Percentiles rank a stretch among this genome's conserved stretches.
These are phyloP conservation scores for Diaporthe capsici DNA, from an alignment of 2,329 filamentous ascomycete species.

Conservation along the genomic window DNA sequence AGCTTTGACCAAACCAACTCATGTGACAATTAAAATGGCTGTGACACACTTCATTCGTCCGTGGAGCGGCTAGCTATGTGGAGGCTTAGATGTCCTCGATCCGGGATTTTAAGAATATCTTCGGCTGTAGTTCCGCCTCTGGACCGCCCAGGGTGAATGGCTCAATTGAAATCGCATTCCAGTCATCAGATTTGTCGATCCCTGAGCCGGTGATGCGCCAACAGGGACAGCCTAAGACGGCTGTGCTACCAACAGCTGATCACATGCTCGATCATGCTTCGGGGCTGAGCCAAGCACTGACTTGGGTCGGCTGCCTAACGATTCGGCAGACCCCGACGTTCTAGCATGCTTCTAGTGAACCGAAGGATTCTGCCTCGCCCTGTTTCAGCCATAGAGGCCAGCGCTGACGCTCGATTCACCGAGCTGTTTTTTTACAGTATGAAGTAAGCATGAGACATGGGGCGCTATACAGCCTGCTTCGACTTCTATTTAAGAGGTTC, in stretches of 20 bases:
- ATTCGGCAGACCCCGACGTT: background rate
- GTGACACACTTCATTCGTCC: background rate
- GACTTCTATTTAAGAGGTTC: background rate
- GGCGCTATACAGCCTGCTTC: background rate
- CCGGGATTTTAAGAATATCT: background rate
- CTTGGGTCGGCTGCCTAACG: background rate
- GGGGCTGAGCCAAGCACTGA: background rate
- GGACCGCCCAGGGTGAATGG: background rate
- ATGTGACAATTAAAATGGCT: background rate
- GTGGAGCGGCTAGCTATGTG: background rate
- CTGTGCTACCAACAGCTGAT: slow-evolving; percentile 23
- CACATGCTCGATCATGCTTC: background rate
- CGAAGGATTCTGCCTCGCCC: background rate
- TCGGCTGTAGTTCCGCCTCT: background rate
- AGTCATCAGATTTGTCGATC: too few relatives aligned
- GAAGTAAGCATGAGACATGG: background rate
- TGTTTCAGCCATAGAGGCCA: background rate
- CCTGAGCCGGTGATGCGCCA: background rate
- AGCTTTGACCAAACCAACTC: background rate
- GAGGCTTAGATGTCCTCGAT: background rate
- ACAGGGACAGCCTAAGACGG: background rate
- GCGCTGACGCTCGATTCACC: background rate
- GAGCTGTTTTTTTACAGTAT: background rate
- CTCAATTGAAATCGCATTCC: background rate
- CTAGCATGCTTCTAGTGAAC: background rate